These are phyloP conservation scores for Xylaria sp. DNA, from an alignment of 2,329 filamentous ascomycete species.

Conservation along the genomic window DNA sequence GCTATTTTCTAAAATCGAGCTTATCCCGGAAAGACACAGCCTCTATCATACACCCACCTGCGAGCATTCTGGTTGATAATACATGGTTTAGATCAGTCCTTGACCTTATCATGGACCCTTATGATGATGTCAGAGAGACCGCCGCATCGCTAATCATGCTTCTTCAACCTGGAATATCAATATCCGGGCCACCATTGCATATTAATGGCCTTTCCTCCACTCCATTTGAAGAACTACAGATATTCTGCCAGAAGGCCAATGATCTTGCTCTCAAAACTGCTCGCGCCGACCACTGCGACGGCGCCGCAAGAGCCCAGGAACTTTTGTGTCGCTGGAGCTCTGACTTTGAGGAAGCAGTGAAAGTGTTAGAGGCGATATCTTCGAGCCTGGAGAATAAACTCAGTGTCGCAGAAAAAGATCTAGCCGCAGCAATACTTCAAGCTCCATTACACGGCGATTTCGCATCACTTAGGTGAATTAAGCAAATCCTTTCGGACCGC, in stretches of 20 bases:
- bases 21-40: conserved; percentile 56
- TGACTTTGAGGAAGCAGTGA: conserved; percentile 56
- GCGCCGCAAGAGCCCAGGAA: conserved; percentile 81
- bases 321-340: conserved; percentile 71
- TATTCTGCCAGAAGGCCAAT: conserved; percentile 65
- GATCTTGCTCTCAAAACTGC: conserved; percentile 75
- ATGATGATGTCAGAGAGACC: conserved; percentile 84
- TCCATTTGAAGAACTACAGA: conserved; percentile 53
- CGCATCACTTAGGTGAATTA: conserved; percentile 69
- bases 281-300: conserved; percentile 91
- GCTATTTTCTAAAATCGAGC: conserved; percentile 70
- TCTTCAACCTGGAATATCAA: conserved; percentile 56
- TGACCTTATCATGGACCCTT: conserved; percentile 87
- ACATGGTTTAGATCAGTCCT: conserved; percentile 73
- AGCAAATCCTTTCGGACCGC: not conserved
- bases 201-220: conserved; percentile 32
- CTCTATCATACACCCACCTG: conserved; percentile 56
- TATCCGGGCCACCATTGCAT: conserved; percentile 31
- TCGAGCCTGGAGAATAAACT: conserved; percentile 73
- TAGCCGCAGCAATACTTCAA: conserved; percentile 73
- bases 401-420: conserved; percentile 68
- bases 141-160: conserved; percentile 64
- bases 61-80: conserved; percentile 55
- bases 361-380: conserved; percentile 69
- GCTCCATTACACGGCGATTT: conserved; percentile 77